Percentiles rank a stretch among this genome's conserved stretches.
These are phyloP conservation scores for Cupressus sempervirens DNA, from an alignment of 75 land plant species.

Conservation along the genomic window DNA sequence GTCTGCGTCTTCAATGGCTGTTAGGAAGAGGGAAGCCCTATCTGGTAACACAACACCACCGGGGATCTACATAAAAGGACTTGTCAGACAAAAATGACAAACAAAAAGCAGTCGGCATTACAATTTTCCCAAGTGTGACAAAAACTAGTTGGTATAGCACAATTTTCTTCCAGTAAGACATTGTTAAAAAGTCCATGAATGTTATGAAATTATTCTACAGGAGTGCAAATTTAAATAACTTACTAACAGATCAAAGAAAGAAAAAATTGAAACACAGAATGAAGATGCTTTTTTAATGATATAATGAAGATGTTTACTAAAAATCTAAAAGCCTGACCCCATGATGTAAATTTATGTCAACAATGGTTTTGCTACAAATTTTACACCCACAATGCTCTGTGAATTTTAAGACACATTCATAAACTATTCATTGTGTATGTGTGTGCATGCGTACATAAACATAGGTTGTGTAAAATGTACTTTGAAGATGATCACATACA, in stretches of 20 bases:
- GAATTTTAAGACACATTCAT: background rate
- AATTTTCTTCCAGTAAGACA: background rate
- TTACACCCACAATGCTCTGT: background rate
- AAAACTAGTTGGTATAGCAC: background rate
- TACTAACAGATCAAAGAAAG: too few relatives aligned
- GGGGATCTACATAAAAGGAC: conserved; percentile 23
- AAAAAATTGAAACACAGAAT: too few relatives aligned
- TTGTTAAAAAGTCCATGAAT: background rate
- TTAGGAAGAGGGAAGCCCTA: conserved; percentile 66
- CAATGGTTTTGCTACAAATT: background rate
- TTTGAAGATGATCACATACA: background rate
- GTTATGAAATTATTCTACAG: background rate
- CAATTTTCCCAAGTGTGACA: background rate
- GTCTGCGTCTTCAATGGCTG: conserved; percentile 96
- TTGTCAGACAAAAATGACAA: background rate
- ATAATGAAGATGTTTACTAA: background rate
- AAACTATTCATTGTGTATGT: background rate
- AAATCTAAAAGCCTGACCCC: background rate
- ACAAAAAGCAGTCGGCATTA: background rate
- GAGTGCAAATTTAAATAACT: background rate
- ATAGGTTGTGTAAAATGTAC: background rate
- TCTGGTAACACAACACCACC: conserved; percentile 82
- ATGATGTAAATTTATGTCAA: background rate
- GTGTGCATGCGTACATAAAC: background rate
- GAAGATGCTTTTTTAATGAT: too few relatives aligned